phyloP scores from a whole-genome alignment of 495 filamentous ascomycete species.

The Penicillium salamii region DNA sequence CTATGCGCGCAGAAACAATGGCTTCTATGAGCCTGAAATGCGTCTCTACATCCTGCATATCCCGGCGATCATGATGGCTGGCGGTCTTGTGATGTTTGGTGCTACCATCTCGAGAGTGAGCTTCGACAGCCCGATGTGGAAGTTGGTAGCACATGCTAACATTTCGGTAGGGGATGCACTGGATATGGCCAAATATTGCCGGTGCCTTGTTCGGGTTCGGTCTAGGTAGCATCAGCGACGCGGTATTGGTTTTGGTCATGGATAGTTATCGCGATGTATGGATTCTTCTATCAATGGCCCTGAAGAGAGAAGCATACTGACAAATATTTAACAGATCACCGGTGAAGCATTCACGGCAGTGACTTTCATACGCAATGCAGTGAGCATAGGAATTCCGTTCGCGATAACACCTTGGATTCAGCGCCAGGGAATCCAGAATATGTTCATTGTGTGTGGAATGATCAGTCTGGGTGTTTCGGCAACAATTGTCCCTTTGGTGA shows the following conservation, averaged over 20 bases:
- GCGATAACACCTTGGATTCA: slow-evolving; percentile 34
- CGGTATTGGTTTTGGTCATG: slow-evolving; percentile 32
- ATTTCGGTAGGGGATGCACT: slow-evolving; percentile 32
- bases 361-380: slow-evolving; percentile 32
- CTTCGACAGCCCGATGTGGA: neutral
- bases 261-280: slow-evolving; percentile 35
- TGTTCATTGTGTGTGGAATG: slow-evolving; percentile 34
- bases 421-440: slow-evolving; percentile 24
- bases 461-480: slow-evolving; percentile 24
- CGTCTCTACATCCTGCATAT: slow-evolving; percentile 37
- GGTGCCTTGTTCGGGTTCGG: slow-evolving; percentile 37
- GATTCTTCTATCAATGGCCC: neutral
- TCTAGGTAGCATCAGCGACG: slow-evolving; percentile 32
- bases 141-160: neutral
- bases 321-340: slow-evolving; percentile 22
- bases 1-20: slow-evolving; percentile 37
- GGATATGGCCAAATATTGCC: slow-evolving; percentile 30
- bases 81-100: slow-evolving; percentile 39
- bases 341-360: slow-evolving; percentile 36
- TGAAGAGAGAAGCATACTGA: neutral
- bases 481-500: slow-evolving; percentile 24
- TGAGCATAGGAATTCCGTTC: slow-evolving; percentile 34
- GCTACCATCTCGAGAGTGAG: slow-evolving; percentile 27
- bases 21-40: slow-evolving; percentile 45
- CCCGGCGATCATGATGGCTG: slow-evolving; percentile 25